Evolutionary conservation across 2,329 filamentous ascomycete species (phyloP), one percentile per base, ranked within the genome.

Genomic region (Chaetomium sp.): DNA sequence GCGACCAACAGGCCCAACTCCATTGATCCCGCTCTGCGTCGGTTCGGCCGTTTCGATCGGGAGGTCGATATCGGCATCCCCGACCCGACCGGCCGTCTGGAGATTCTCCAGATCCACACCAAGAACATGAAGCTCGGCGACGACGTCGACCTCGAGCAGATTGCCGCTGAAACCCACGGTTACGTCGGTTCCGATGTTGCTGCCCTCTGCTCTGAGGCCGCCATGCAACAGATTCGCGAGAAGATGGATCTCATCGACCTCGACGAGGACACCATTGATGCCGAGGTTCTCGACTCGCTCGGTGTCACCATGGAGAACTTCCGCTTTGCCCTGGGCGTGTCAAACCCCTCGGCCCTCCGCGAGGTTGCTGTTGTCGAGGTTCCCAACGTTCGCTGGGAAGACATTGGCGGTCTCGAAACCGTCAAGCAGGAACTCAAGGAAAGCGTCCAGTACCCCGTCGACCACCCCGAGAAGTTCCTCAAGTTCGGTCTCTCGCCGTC

Each of bases 251-350:
- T 99, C 70, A 99, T 99, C 72, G 95, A 99, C 80, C 86, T 99
- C 38, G 95, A 99, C 70, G 95, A 99, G 82, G 95, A 99, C 76
- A 99, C 95, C 68, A 99, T 99, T 69, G 95, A 99, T 74, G 95
- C 95, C 33, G 95, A 99, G 82, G 95, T 99, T 60, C 87, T 99
- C 62, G 95, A 99, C 81, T 98, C 95, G 54, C 88, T 99, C 55
- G 95, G 95, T 78, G 95, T 99, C 57, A 99, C 95, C 68, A 98
- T 98, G 92, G 95, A 99, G 80, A 99, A 99, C 87, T 99, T 99
- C 92, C 91, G 93, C 74, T 99, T 97, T 75, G 94, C 95, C 67
- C 90, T 99, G 58, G 95, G 95, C 74, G 93, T 97, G 67, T 97
- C 93, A 80, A 99, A 99, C 87, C 95, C 95, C 73, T 98, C 95